Percentiles rank a stretch among this genome's conserved stretches.
Evolutionary conservation across 768 basidiomycete genomes (phyloP).

Genomic region (Clitopilus hobsonii): DNA sequence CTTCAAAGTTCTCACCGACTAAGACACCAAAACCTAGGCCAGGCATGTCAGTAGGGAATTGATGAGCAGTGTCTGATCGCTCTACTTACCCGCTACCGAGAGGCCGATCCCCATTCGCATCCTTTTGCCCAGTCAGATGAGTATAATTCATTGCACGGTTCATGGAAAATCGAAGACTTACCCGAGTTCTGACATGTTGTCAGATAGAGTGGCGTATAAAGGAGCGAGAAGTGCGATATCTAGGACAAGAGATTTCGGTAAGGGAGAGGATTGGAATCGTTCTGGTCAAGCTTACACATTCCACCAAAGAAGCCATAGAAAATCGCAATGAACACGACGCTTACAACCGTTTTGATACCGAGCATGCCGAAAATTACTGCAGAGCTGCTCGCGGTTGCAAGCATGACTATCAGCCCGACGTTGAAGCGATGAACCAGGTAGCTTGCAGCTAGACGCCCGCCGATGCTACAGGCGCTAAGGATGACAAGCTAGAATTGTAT

Average conservation of each 20-base stretch:
- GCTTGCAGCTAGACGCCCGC: conserved; percentile 18
- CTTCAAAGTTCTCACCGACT: too few relatives aligned
- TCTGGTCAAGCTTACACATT: conserved; percentile 16
- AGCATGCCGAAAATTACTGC: conserved; percentile 30
- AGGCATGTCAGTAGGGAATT: not conserved
- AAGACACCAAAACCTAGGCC: not conserved
- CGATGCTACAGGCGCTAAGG: conserved; percentile 15
- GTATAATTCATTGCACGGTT: not conserved
- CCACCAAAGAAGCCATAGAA: conserved; percentile 38
- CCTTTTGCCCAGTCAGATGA: not conserved
- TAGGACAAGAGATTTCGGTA: conserved; percentile 19
- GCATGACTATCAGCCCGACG: conserved; percentile 19
- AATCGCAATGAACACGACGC: conserved; percentile 28
- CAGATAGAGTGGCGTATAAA: not conserved
- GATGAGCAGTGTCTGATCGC: not conserved
- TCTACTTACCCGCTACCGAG: not conserved
- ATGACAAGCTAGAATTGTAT: conserved; percentile 15
- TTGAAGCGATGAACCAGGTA: conserved; percentile 16
- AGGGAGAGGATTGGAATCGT: too few relatives aligned
- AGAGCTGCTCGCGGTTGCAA: conserved; percentile 18
- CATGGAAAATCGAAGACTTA: too few relatives aligned
- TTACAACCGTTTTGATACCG: conserved; percentile 21
- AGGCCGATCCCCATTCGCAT: not conserved
- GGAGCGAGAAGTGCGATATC: not conserved
- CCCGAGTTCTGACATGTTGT: not conserved